Evolutionary conservation across 2,329 filamentous ascomycete species (phyloP), one percentile per base, ranked within the genome.

Genomic region (Escovopsis sp.): DNA sequence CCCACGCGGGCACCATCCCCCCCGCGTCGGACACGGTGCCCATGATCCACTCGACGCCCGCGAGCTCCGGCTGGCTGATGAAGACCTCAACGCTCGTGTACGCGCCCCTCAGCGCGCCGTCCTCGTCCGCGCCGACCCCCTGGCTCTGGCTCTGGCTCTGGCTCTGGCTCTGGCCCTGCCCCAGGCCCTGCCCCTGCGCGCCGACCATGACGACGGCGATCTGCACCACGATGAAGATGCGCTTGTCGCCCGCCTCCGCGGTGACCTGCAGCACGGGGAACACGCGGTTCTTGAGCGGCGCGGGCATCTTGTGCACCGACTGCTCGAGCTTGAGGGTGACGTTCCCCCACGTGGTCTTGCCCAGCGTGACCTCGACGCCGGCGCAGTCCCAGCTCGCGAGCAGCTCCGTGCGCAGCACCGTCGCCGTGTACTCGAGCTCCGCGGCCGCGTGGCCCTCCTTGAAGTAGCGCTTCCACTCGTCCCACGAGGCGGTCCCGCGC

Each of bases 41-140:
- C 81, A 89, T 88, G 44, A 80, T 65, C 84, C 84, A 91, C 57
- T 81, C 77, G 37, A 84, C 47, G 14, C 61, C 56, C 1, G 63
- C 61, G n/a, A 50, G 54, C 4, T 51, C 55, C 5, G 70, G 45
- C 51, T 68, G 62, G 43, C 68, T 61, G 27, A 30, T 30, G 30
- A 81, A 61, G 37, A 73, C 62, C 62, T 87, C 82, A 2, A 86
- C 65, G 47, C 75, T 79, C 25, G 68, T 72, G 51, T 85, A 86
- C 9, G 65, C 63, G 4, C 72, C 82, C 27, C 71, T 57, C 7
- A 78, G 70, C 3, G 73, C 58, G 1, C 48, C 46, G 27, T 73
- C 57, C 65, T 20, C 59, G 57, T 31, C 55, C 49, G 37, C 46
- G 54, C 40, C 41, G 11, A 36, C 44, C 6, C 27, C 16, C 14